Base-by-base conservation (phyloP, 805 yeast genomes). In the Candida qinlingensis region DNA sequence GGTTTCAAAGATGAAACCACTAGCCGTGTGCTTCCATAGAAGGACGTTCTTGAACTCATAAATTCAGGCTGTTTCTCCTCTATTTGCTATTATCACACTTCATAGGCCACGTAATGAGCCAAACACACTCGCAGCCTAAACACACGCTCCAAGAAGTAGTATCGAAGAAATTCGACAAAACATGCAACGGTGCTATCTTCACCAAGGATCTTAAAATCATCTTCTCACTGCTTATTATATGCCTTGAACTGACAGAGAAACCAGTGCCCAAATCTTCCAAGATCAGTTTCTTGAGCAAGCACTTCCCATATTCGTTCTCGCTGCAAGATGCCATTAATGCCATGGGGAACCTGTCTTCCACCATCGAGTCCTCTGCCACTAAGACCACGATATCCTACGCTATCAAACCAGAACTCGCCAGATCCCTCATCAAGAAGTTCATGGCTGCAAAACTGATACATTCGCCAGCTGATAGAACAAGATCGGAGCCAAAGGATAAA, bases 391-490 rank as follows among this genome's bases (percentile, higher is more conserved):
- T 83, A 3, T 72, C 80, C 0, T 85, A 82, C 56, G 63, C 70
- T 5, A 77, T 85, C 33, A 77, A 74, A 46, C 63, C 71, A 0
- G 77, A 74, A 5, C 61, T 80, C 42, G 86, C 83, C 0, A 44
- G 56, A 5, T 67, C 69, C 1, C 61, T 85, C 11, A 47, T 86
- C 4, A 66, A 66, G 34, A 63, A 69, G 28, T 85, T 83, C 58
- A 80, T 77, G 72, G 68, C 69, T 2, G 84, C 87, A 0, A 81
- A 79, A 53, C 65, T 88, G 2, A 55, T 89, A 8, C 96, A 89
- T 61, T 77, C 79, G 11, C 96, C 96, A 0, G 77, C 79, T 3
- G 90, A 85, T 53, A 69, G 92, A 57, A 88, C 96, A 0, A 62
- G 85, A 39, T 54, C 61, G 11, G 67, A 62, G 39, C 73, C 82